Evolutionary conservation across 371 early-diverging fungal species (phyloP).

Genomic region (Fennellomyces sp.): DNA sequence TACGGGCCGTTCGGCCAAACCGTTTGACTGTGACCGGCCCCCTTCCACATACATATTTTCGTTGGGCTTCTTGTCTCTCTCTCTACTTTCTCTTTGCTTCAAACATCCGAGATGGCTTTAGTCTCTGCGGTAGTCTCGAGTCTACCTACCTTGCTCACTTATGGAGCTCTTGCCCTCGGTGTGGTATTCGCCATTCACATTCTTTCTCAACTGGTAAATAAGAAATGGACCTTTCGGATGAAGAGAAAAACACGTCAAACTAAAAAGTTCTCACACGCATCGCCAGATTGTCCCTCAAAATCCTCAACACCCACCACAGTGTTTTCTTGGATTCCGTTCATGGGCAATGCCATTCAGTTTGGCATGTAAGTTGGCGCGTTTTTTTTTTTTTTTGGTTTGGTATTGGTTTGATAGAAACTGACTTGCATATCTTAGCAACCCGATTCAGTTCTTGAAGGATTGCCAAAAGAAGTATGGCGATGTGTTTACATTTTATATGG

Average conservation of each 20-base stretch:
- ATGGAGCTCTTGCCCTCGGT: slow-evolving; percentile 31
- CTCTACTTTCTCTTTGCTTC: not conserved
- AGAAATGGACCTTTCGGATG: not conserved
- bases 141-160: slow-evolving; percentile 19
- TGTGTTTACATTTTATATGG: slow-evolving; percentile 91
- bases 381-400: not conserved
- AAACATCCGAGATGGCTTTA: slow-evolving; percentile 10
- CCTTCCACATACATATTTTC: too few relatives aligned
- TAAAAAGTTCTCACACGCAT: not conserved
- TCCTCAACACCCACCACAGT: slow-evolving; percentile 79
- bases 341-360: slow-evolving; percentile 89
- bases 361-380: slow-evolving; percentile 61
- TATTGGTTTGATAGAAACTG: not conserved
- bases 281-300: slow-evolving; percentile 51
- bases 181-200: slow-evolving; percentile 41
- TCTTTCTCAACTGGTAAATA: slow-evolving; percentile 46
- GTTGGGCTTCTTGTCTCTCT: not conserved
- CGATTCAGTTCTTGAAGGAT: slow-evolving; percentile 83
- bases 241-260: slow-evolving; percentile 4
- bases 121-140: slow-evolving; percentile 7
- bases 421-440: slow-evolving; percentile 51
- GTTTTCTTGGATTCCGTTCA: slow-evolving; percentile 86
- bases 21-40: not conserved
- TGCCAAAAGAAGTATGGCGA: slow-evolving; percentile 82
- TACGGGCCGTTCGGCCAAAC: slow-evolving; percentile 8